Evolutionary conservation across 352 stramenopile genomes (phyloP), one percentile per base, ranked within the genome.

Genomic region (Bremia lactucae): DNA sequence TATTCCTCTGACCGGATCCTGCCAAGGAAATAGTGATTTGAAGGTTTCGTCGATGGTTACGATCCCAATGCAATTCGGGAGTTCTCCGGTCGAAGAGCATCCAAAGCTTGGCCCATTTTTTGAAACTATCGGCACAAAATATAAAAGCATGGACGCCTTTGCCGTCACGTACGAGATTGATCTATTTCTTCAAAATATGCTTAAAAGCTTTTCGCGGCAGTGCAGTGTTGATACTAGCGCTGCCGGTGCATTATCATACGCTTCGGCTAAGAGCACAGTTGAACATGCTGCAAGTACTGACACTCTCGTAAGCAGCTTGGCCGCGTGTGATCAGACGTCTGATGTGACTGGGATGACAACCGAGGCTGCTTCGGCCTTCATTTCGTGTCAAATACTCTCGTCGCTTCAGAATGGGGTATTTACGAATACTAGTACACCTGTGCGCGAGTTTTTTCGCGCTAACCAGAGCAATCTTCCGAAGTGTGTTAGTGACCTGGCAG

Each of bases 321-420:
- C 64, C 3, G 52, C 49, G 4, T 86, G 73, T 42, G 54, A 68
- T 8, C 44, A 56, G 28, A 57, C 65, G 10, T 81, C 68, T 9
- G 54, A 39, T 10, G n/a, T 86, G 22, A 64, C 49, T 0, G 73
- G 73, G 2, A 46, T 46, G 3, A 61, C 48, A 8, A 57, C 47
- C 7, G 68, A 82, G 25, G 50, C 52, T 15, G 26, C 66, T 25
- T 79, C 71, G 39, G 71, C 70, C 3, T 74, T 68, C 26, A 72
- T 83, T 41, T 65, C 70, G 11, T 86, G 73, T 20, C 68, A 86
- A 35, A 46, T 86, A 33, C 72, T 86, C 45, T 59, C 68, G 31
- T 73, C 66, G 6, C 47, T 80, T 31, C 66, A 81, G 46, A 86
- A 86, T 36, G 68, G 73, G n/a, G 71, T 78, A 8, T 83, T 86